A percentile compares a stretch with the other conserved stretches of the same genome.
Conservation (phyloP, 1,284 basidiomycete genomes). For the Anthracocystis setariae region DNA sequence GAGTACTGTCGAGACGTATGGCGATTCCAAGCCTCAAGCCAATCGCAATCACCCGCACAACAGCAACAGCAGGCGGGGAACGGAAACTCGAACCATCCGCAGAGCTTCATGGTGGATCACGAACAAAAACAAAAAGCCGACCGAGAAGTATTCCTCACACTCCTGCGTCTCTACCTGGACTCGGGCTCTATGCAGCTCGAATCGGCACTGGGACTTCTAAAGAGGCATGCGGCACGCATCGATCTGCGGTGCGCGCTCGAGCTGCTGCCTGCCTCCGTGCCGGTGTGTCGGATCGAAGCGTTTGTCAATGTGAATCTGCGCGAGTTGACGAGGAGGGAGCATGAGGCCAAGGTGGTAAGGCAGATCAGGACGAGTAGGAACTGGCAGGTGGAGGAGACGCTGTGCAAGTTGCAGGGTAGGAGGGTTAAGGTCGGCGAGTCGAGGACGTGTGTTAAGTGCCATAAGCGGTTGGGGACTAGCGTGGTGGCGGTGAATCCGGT, state of each 20-base stretch:
- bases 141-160: conserved; percentile 77
- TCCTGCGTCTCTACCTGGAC: conserved; percentile 84
- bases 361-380: conserved; percentile 77
- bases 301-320: conserved; percentile 71
- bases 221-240: conserved; percentile 81
- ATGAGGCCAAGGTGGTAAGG: conserved; percentile 71
- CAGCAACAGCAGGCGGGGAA: conserved; percentile 1
- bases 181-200: conserved; percentile 68
- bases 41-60: not conserved
- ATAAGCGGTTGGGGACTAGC: conserved; percentile 90
- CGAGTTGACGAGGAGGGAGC: conserved; percentile 32
- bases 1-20: conserved; percentile 69
- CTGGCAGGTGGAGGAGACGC: conserved; percentile 77
- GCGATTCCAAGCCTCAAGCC: conserved; percentile 17
- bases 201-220: conserved; percentile 85
- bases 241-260: conserved; percentile 82
- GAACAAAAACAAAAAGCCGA: conserved; percentile 37
- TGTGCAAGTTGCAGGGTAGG: conserved; percentile 81
- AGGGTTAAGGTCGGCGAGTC: conserved; percentile 89
- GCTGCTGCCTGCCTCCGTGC: conserved; percentile 86
- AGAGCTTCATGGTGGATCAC: conserved; percentile 41
- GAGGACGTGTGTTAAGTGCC: conserved; percentile 90
- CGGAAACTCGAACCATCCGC: conserved; percentile 29
- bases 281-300: conserved; percentile 78
- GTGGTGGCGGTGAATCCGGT: conserved; percentile 83